Conservation (phyloP, 108 stramenopile genomes). For the Ochromonas danica region DNA sequence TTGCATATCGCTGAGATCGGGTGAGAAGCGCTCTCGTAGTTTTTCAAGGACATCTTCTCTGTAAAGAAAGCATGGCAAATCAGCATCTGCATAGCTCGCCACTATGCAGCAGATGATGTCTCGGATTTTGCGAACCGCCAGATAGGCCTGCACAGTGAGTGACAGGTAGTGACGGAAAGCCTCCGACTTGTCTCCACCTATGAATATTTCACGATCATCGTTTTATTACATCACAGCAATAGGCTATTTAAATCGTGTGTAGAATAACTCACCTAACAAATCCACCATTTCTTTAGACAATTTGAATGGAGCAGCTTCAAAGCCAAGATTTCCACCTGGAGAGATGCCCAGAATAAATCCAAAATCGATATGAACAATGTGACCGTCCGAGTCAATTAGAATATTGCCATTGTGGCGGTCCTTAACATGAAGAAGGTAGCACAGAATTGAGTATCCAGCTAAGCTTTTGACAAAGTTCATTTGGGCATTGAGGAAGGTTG, state of each 20-base stretch:
- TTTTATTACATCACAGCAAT: not conserved
- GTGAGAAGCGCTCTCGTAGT: slow-evolving; percentile 74
- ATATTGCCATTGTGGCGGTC: slow-evolving; percentile 60
- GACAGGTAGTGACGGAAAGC: not conserved
- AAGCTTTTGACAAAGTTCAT: slow-evolving; percentile 84
- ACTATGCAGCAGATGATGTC: not conserved
- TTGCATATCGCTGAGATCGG: slow-evolving; percentile 72
- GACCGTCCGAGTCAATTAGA: slow-evolving; percentile 50
- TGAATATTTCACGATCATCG: not conserved
- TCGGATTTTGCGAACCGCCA: not conserved
- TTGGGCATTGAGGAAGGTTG: slow-evolving; percentile 69
- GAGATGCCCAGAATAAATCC: slow-evolving; percentile 54
- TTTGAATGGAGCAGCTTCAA: slow-evolving; percentile 35
- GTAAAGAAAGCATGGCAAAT: slow-evolving; percentile 32
- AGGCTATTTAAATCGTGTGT: not conserved
- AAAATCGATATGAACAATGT: slow-evolving; percentile 56
- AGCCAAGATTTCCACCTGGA: slow-evolving; percentile 43
- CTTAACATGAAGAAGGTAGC: slow-evolving; percentile 63
- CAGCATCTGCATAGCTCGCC: not conserved
- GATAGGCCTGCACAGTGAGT: not conserved
- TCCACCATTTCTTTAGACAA: slow-evolving; percentile 29
- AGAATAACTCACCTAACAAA: slow-evolving; percentile 18
- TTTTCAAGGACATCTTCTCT: slow-evolving; percentile 64
- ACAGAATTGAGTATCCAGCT: slow-evolving; percentile 86
- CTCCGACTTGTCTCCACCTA: not conserved